These are phyloP conservation scores for Ophiosphaerella herpotricha DNA, from an alignment of 2,329 filamentous ascomycete species.

Conservation along the genomic window DNA sequence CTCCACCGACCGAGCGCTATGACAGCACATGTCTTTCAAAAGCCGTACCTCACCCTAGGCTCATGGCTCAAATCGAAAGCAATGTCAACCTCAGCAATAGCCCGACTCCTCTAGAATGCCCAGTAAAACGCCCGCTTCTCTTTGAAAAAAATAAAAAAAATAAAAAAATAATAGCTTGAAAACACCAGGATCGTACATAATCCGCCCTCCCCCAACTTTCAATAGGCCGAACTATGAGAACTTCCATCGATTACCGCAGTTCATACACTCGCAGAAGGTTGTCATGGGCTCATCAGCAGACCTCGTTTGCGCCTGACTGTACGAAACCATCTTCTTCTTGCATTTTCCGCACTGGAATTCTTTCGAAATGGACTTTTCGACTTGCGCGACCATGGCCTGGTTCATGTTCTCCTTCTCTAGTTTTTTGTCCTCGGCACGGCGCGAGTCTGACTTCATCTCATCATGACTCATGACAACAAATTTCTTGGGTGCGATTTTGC, in stretches of 20 bases:
- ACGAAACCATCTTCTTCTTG: conserved; percentile 90
- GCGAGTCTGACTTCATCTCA: conserved; percentile 86
- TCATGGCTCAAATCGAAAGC: too few species aligned
- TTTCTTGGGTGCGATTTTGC: conserved; percentile 69
- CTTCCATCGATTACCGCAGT: conserved; percentile 59
- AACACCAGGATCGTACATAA: conserved; percentile 4
- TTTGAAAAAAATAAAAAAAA: conserved; percentile 2
- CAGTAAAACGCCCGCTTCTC: conserved; percentile 7
- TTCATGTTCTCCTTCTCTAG: conserved; percentile 94
- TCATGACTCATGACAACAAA: conserved; percentile 89
- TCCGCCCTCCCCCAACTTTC: background rate
- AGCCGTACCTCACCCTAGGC: too few species aligned
- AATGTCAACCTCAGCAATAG: background rate
- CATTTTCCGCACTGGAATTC: conserved; percentile 90
- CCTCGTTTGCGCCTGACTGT: conserved; percentile 93
- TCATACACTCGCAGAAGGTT: conserved; percentile 60
- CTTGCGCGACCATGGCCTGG: conserved; percentile 92
- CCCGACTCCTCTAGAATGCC: conserved; percentile 12
- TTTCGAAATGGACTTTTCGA: conserved; percentile 86
- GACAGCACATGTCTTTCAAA: too few species aligned
- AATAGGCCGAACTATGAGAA: conserved; percentile 32
- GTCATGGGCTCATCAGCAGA: conserved; percentile 88
- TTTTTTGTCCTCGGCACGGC: conserved; percentile 73
- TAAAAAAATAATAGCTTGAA: background rate
- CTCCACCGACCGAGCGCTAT: too few species aligned